These are phyloP conservation scores for Populus deltoides DNA, from an alignment of 345 rosid species.

Conservation along the genomic window DNA sequence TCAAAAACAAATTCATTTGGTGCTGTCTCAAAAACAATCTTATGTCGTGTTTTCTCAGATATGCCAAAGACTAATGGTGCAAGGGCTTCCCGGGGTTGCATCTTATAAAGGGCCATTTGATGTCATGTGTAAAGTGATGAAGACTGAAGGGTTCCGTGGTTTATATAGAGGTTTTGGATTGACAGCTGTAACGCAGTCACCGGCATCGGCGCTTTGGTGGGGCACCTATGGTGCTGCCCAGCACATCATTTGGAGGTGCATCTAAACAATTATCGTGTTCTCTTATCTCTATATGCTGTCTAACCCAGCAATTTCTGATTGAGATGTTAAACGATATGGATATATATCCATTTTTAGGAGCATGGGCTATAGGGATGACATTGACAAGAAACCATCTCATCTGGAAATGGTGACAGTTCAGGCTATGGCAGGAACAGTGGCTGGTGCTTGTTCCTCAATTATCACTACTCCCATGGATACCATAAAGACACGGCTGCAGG, in stretches of 20 bases:
- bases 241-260: slow-evolving; percentile 56
- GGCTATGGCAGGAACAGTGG: slow-evolving; percentile 55
- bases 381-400: slow-evolving; percentile 54
- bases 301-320: background rate
- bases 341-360: slow-evolving; percentile 33
- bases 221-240: slow-evolving; percentile 58
- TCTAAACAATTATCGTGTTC: background rate
- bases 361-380: slow-evolving; percentile 44
- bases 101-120: slow-evolving; percentile 47
- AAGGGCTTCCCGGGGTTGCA: slow-evolving; percentile 58
- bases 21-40: background rate
- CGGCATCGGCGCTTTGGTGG: slow-evolving; percentile 74
- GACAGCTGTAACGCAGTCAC: slow-evolving; percentile 48
- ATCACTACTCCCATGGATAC: slow-evolving; percentile 67
- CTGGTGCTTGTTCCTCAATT: slow-evolving; percentile 59
- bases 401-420: slow-evolving; percentile 54
- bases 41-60: slow-evolving; percentile 28
- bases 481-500: slow-evolving; percentile 66
- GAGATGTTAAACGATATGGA: background rate
- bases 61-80: slow-evolving; percentile 62
- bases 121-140: slow-evolving; percentile 43
- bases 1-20: too few species aligned
- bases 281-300: background rate
- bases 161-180: slow-evolving; percentile 65
- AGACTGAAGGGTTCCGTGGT: slow-evolving; percentile 53